Base-by-base conservation (phyloP, 345 rosid genomes). In the Bruguiera gymnorhiza region DNA sequence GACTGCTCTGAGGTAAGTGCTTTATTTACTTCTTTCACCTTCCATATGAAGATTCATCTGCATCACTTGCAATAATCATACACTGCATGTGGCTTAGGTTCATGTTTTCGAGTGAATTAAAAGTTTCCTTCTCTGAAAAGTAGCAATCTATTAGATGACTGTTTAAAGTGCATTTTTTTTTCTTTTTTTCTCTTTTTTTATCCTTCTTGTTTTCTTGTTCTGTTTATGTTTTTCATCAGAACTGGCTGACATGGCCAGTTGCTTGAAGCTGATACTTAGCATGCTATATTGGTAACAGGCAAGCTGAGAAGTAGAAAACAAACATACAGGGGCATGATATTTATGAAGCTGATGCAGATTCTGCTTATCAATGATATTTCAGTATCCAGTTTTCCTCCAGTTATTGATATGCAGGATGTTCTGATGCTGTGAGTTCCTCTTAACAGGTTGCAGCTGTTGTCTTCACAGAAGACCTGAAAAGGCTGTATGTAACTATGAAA, bases 401-500 rank as follows among this genome's bases (percentile, higher is more conserved):
- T 55, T 55, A 8, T 55, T 55, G 21, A 64, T 27, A 59, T 39
- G 26, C 51, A 56, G 70, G 27, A 57, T 18, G 68, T 27, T 60
- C 65, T 70, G 31, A 68, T 72, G 37, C 64, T 74, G 56, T 66
- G 68, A 58, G 59, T 76, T 78, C 62, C 76, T 62, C 75, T 58
- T 73, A 34, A 79, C 81, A 93, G 97, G 94, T 93, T 76, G 96
- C 89, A 80, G 97, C 98, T 70, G 84, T 91, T 75, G 97, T 93
- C 66, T 91, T 93, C 79, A 88, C 98, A 4, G 97, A 93, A 85
- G 97, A 93, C 82, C 80, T 93, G 74, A 93, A 93, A 78, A 82
- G 89, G 78, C 73, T 89, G 70, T 93, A 84, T 83, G 86, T 93
- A 70, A 91, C 96, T 16, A 91, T 93, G 98, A 93, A 88, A 70